Evolutionary conservation across 2,329 filamentous ascomycete genomes (phyloP).

Genomic region (Tolypocladium ophioglossoides): DNA sequence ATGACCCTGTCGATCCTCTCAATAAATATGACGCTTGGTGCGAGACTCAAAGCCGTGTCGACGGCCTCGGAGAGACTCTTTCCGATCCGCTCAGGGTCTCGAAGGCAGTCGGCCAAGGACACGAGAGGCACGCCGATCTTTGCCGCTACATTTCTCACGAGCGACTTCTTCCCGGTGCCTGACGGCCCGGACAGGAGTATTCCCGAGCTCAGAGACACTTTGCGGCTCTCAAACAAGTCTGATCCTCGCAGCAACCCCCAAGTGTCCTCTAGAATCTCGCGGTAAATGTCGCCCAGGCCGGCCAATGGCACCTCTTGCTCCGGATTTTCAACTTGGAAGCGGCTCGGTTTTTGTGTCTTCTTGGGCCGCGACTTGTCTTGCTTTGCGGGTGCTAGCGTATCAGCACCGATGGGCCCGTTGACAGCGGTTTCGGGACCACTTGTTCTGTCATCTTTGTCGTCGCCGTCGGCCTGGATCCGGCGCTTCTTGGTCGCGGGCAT

Average conservation of each 20-base stretch:
- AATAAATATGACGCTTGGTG: conserved; percentile 84
- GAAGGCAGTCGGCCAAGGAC: conserved; percentile 29
- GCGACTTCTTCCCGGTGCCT: conserved; percentile 71
- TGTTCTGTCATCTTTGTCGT: conserved; percentile 10
- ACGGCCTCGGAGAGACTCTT: conserved; percentile 28
- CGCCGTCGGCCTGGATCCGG: conserved; percentile 15
- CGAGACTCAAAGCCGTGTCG: conserved; percentile 75
- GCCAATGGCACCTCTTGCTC: conserved; percentile 13
- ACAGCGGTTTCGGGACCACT: conserved; percentile 1
- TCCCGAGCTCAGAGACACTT: conserved; percentile 27
- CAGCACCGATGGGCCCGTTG: not conserved
- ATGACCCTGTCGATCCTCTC: conserved; percentile 81
- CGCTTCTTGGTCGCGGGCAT: conserved; percentile 21
- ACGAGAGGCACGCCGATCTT: conserved; percentile 65
- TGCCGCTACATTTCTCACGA: conserved; percentile 64
- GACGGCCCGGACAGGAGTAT: conserved; percentile 70
- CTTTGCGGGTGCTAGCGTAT: conserved; percentile 6
- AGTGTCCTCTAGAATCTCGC: conserved; percentile 9
- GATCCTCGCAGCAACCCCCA: conserved; percentile 10
- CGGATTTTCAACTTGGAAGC: conserved; percentile 19
- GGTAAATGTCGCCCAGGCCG: conserved; percentile 17
- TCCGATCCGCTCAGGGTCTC: conserved; percentile 27
- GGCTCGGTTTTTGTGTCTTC: conserved; percentile 18
- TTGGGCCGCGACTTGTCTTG: conserved; percentile 17
- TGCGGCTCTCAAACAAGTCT: conserved; percentile 7